phyloP scores from a whole-genome alignment of 352 stramenopile genomes.

The Pythium dissotocum region DNA sequence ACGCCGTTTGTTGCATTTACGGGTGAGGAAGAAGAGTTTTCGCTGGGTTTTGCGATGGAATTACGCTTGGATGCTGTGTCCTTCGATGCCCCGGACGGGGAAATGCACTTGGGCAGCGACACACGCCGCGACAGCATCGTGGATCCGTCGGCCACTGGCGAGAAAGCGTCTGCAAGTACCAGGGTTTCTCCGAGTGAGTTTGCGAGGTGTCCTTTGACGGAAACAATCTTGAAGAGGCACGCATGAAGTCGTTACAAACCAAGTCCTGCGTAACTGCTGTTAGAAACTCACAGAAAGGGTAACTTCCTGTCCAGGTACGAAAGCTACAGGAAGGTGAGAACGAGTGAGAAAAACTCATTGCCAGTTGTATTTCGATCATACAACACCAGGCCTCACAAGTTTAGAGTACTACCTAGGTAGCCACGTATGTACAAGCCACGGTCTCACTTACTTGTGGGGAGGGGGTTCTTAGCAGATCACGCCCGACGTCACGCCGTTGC shows the following conservation, averaged over 20 bases:
- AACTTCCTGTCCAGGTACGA: too few species aligned
- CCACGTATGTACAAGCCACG: not conserved
- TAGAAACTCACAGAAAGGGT: too few species aligned
- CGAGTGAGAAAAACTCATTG: not conserved
- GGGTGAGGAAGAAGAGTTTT: not conserved
- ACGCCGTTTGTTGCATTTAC: not conserved
- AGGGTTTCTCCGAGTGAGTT: not conserved
- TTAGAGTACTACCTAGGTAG: not conserved
- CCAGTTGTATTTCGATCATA: not conserved
- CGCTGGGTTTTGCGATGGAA: not conserved
- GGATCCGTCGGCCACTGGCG: not conserved
- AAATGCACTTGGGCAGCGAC: slow-evolving; percentile 31
- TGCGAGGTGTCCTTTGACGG: not conserved
- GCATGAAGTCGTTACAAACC: not conserved
- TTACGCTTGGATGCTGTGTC: not conserved
- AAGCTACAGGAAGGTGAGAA: too few species aligned
- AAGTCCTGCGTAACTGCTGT: too few species aligned
- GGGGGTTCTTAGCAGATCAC: not conserved
- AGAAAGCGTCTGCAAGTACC: not conserved
- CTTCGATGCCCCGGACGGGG: slow-evolving; percentile 6
- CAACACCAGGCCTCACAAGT: not conserved
- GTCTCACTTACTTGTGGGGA: not conserved
- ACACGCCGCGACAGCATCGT: slow-evolving; percentile 24
- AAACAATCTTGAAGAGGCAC: slow-evolving; percentile 5
- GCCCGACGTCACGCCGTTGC: slow-evolving; percentile 1